Evolutionary conservation across 495 filamentous ascomycete species (phyloP).

Genomic region (Terfezia boudieri): DNA sequence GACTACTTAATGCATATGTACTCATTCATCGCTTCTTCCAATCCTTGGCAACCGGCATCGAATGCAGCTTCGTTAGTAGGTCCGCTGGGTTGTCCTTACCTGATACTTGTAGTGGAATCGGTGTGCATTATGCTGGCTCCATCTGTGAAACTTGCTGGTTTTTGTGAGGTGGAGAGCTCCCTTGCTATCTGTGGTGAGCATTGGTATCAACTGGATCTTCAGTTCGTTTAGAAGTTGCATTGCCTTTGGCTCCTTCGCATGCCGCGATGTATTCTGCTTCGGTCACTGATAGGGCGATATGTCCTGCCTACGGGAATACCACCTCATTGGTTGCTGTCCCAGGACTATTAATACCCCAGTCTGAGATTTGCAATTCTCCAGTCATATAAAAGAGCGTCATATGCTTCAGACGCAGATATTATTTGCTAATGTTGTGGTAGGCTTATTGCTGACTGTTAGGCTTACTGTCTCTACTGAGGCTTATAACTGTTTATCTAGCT

Average conservation of each 20-base stretch:
- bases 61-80: too few relatives aligned
- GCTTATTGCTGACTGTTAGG: too few relatives aligned
- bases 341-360: not conserved
- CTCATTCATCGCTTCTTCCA: too few relatives aligned
- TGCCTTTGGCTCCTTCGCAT: not conserved
- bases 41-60: too few relatives aligned
- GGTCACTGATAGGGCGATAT: not conserved
- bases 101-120: not conserved
- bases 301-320: not conserved
- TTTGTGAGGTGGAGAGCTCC: not conserved
- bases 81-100: too few relatives aligned
- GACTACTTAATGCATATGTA: too few relatives aligned
- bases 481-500: too few relatives aligned
- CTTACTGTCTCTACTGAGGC: too few relatives aligned
- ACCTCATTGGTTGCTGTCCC: not conserved
- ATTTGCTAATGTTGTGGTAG: too few relatives aligned
- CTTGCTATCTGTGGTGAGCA: not conserved
- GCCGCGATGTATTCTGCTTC: not conserved
- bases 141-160: not conserved
- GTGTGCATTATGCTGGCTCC: not conserved
- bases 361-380: not conserved
- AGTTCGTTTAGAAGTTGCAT: not conserved
- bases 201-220: not conserved
- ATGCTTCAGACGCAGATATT: too few relatives aligned
- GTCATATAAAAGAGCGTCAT: too few relatives aligned